Percentiles rank a stretch among this genome's conserved stretches.
phyloP scores from a whole-genome alignment of 2,329 filamentous ascomycete genomes.

The Pyrenochaeta sp. region DNA sequence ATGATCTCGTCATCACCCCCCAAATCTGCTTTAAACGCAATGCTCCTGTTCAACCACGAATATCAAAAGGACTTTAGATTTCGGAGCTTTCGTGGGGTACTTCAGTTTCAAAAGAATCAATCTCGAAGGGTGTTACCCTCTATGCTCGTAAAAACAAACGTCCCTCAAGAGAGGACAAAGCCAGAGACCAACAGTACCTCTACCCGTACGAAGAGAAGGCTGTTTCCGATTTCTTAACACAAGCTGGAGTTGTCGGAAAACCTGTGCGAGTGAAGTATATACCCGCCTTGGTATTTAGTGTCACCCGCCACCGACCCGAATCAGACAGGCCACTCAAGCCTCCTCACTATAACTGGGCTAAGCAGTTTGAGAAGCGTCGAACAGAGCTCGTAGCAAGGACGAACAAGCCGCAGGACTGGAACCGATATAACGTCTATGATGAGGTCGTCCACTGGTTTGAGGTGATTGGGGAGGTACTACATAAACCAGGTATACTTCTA shows the following conservation, averaged over 20 bases:
- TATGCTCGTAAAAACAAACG: slow-evolving; percentile 26
- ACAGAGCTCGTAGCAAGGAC: slow-evolving; percentile 13
- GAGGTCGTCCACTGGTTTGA: slow-evolving; percentile 37
- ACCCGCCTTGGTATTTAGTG: slow-evolving; percentile 20
- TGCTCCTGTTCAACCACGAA: slow-evolving; percentile 1
- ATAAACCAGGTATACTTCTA: slow-evolving; percentile 15
- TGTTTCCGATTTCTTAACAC: slow-evolving; percentile 26
- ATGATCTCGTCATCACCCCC: not conserved
- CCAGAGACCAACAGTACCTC: slow-evolving; percentile 26
- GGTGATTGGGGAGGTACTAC: slow-evolving; percentile 22
- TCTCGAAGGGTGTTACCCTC: slow-evolving; percentile 5
- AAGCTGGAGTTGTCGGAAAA: slow-evolving; percentile 8
- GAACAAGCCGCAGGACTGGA: slow-evolving; percentile 15
- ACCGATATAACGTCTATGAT: slow-evolving; percentile 23
- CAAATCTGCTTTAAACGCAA: slow-evolving; percentile 1
- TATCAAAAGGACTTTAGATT: not conserved
- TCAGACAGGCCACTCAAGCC: slow-evolving; percentile 18
- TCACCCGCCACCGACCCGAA: slow-evolving; percentile 16
- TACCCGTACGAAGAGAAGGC: slow-evolving; percentile 34
- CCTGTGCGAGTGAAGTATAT: slow-evolving; percentile 27
- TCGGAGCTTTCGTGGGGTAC: slow-evolving; percentile 2
- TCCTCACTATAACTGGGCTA: slow-evolving; percentile 13
- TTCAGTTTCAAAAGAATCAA: slow-evolving; percentile 1
- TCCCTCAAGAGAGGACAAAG: slow-evolving; percentile 37
- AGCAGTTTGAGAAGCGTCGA: slow-evolving; percentile 8